Evolutionary conservation across 1,284 basidiomycete genomes (phyloP), one percentile per base, ranked within the genome.

Genomic region (Ceratobasidium sp.): DNA sequence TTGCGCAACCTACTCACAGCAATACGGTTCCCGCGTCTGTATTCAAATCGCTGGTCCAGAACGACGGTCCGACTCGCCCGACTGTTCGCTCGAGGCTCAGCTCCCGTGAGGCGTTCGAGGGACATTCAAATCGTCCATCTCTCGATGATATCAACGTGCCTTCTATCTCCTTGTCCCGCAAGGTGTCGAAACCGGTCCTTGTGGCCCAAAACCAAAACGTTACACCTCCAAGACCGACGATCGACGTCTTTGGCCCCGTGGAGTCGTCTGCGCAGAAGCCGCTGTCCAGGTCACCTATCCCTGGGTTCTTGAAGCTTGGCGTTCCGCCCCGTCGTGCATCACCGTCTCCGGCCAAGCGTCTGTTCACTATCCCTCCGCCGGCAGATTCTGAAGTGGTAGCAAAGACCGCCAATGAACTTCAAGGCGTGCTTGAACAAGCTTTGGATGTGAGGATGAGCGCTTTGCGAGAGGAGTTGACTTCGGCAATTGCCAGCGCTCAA

Each of bases 11-110:
- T 40, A 86, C 91, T 1, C 90, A 91, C 18, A 90, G 87, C 33
- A 94, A 93, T 82, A 95, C 93, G 20, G 92, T 95, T 18, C 94
- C 94, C 28, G 94, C 94, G 56, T 93, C 93, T 3, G 83, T 95
- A 78, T 95, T 95, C 89, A 95, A 95, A 85, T 92, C 93, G 13
- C 87, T 94, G 72, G 90, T 89, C 39, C 89, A 87, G 80, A 87
- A 85, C 53, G 90, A 94, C 71, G 92, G 93, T 79, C 88, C 91
- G 61, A 91, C 91, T 2, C 89, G 93, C 72, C 87, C 90, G 58
- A 87, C 87, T 67, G 92, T 93, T 40, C 91, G 93, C 53, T 94
- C 93, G n/a, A 87, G 93, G 55, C 87, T 94, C 78, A 87, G 89
- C 83, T 94, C 93, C 18, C 89, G 90, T 73, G 90, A 91, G 71